Evolutionary conservation across 2,329 filamentous ascomycete genomes (phyloP), one percentile per base, ranked within the genome.

Genomic region (Aspergillus costaricaensis): DNA sequence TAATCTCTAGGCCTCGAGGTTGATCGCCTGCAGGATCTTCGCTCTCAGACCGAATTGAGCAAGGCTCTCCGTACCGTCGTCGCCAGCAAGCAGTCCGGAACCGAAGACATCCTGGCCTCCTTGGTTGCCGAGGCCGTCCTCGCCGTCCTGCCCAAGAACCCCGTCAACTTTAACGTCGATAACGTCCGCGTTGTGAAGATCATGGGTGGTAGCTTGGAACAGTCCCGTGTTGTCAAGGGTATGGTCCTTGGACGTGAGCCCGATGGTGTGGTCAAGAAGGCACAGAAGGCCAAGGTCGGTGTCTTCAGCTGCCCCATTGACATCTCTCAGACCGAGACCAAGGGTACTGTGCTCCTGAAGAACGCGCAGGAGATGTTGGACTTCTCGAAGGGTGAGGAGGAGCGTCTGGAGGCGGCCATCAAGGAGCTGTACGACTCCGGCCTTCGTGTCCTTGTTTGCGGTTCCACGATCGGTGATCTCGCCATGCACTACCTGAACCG

Each of bases 111-210:
- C 72, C 84, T 99, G 57, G 91, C 93, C 62, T 83, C 89, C 57
- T 85, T 98, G 71, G 93, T 99, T 66, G 89, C 96, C 49, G 92
- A 97, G 75, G 86, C 86, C 30, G 86, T 88, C 21, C 86, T 98
- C 59, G 88, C 92, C 48, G 93, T 99, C 19, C 85, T 99, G 65
- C 95, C 96, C 68, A 97, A 97, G 83, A 96, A 97, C 81, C 91
- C 95, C 21, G 81, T 85, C 76, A 93, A 96, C 81, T 99, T 99
- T 86, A 99, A 97, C 79, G 92, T 99, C 66, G 95, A 99, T 83
- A 99, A 99, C 78, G 89, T 99, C 71, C 91, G 95, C 62, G 96
- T 99, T 60, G 96, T 99, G 71, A 99, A 99, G 86, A 99, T 99
- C 73, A 98, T 99, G 94, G 95, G 95, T 70, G 94, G 95, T 66